Base-by-base conservation (phyloP, 768 basidiomycete genomes). In the Pleurotus tuber-regium region DNA sequence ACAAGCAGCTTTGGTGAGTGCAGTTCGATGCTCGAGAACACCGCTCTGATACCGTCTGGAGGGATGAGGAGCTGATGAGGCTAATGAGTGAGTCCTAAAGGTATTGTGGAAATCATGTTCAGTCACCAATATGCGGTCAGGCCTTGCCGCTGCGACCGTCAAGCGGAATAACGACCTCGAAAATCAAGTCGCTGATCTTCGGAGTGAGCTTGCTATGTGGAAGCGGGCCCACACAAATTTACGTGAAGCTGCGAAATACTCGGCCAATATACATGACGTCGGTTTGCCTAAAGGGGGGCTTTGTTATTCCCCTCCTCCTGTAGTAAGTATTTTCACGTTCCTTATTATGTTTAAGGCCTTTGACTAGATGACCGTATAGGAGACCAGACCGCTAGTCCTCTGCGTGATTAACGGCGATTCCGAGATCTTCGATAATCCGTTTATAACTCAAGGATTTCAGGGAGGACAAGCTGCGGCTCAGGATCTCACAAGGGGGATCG, bases 361-460 rank as follows among this genome's bases (percentile, higher is more conserved):
- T 43, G 47, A 12, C 30, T 31, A 14, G 38, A 16, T 33, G 23
- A 33, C 30, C 42, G 46, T 28, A 50, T 40, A 57, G 42, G 66
- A 87, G 83, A 79, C 73, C 57, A 81, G 83, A 66, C 79, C 86
- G 36, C 77, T 89, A 59, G 83, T 90, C 53, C 75, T 88, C 57
- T 87, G 87, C 61, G 78, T 86, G 56, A 75, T 91, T 59, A 85
- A 90, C 58, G 88, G 86, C 31, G 82, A 89, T 63, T 78, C 80
- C 42, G 80, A 81, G 56, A 68, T 88, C 57, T 90, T 91, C 70
- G 72, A 73, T 50, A 75, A 73, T 42, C 69, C 79, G 16, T 73
- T 86, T 52, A 67, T 91, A 33, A 63, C 61, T 25, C 82, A 84
- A 64, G 88, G 87, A 5, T 78, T 80, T 41, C 73, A 78, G 48